Conservation (phyloP, 129 eudicot species). For the Sambucus nigra region DNA sequence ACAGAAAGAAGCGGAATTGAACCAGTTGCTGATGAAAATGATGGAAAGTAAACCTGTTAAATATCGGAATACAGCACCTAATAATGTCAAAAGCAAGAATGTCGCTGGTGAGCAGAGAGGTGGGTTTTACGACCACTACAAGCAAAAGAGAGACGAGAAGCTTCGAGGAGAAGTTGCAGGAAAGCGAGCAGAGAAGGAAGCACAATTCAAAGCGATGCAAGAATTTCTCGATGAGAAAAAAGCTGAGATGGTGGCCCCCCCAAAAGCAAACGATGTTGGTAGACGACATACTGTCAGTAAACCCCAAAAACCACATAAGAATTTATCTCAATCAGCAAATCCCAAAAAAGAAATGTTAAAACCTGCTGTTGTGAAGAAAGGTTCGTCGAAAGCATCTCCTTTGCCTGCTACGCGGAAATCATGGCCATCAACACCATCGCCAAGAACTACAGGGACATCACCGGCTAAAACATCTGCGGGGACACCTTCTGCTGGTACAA, state of each 20-base stretch:
- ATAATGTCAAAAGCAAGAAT: slow-evolving; percentile 27
- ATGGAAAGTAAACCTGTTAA: slow-evolving; percentile 54
- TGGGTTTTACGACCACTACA: slow-evolving; percentile 50
- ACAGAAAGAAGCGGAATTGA: slow-evolving; percentile 70
- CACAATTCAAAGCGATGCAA: slow-evolving; percentile 44
- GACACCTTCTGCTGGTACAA: slow-evolving; percentile 27
- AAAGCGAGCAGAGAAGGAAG: slow-evolving; percentile 53
- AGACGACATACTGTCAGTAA: slow-evolving; percentile 28
- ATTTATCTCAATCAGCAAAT: slow-evolving; percentile 20
- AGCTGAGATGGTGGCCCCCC: slow-evolving; percentile 34
- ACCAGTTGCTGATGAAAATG: slow-evolving; percentile 56
- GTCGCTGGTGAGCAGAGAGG: slow-evolving; percentile 41
- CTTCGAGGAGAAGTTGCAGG: slow-evolving; percentile 41
- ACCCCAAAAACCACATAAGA: slow-evolving; percentile 36
- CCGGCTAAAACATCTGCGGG: slow-evolving; percentile 45
- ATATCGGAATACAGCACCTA: slow-evolving; percentile 23
- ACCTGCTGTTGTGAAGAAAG: slow-evolving; percentile 47
- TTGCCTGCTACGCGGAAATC: slow-evolving; percentile 71
- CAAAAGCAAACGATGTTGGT: slow-evolving; percentile 30
- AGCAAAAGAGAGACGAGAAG: slow-evolving; percentile 68
- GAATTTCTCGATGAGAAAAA: slow-evolving; percentile 52
- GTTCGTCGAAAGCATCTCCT: slow-evolving; percentile 39
- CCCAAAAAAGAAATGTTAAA: slow-evolving; percentile 38
- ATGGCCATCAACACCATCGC: slow-evolving; percentile 81
- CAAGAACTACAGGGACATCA: slow-evolving; percentile 40